Evolutionary conservation across 768 basidiomycete species (phyloP).

Genomic region (Floccularia luteovirens): DNA sequence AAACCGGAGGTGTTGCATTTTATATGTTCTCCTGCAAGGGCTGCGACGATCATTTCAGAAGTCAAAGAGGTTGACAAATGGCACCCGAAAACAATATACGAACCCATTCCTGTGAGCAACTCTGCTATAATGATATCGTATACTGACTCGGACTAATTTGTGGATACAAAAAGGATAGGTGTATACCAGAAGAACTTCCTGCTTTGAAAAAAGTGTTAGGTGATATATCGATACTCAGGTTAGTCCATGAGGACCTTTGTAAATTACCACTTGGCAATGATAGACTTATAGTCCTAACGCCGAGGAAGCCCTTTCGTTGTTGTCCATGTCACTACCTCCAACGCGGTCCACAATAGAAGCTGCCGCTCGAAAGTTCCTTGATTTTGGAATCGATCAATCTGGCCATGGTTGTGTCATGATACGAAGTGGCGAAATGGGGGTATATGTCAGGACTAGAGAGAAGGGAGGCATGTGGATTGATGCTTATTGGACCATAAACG

Average conservation of each 20-base stretch:
- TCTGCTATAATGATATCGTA: conserved; percentile 1
- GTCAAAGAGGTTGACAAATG: conserved; percentile 45
- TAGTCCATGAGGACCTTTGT: conserved; percentile 5
- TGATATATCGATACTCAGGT: conserved; percentile 65
- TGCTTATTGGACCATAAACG: conserved; percentile 59
- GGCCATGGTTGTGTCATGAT: conserved; percentile 61
- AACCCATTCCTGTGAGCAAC: conserved; percentile 74
- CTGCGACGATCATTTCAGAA: conserved; percentile 59
- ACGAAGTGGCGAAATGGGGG: conserved; percentile 66
- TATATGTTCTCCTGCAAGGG: conserved; percentile 76
- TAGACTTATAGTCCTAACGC: conserved; percentile 65
- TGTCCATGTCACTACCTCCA: conserved; percentile 44
- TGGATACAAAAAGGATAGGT: conserved; percentile 69
- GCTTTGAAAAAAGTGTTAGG: conserved; percentile 53
- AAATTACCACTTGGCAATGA: conserved; percentile 1
- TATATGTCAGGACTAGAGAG: conserved; percentile 44
- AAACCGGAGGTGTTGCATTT: conserved; percentile 64
- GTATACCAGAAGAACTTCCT: conserved; percentile 73
- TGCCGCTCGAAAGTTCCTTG: conserved; percentile 57
- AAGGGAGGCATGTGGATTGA: conserved; percentile 51
- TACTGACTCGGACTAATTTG: not conserved
- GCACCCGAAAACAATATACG: conserved; percentile 65
- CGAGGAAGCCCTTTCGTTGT: conserved; percentile 66
- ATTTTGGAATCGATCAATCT: conserved; percentile 44
- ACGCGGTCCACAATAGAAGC: conserved; percentile 51